Evolutionary conservation across 768 basidiomycete species (phyloP).

Genomic region (Strobilomyces dryophilus): DNA sequence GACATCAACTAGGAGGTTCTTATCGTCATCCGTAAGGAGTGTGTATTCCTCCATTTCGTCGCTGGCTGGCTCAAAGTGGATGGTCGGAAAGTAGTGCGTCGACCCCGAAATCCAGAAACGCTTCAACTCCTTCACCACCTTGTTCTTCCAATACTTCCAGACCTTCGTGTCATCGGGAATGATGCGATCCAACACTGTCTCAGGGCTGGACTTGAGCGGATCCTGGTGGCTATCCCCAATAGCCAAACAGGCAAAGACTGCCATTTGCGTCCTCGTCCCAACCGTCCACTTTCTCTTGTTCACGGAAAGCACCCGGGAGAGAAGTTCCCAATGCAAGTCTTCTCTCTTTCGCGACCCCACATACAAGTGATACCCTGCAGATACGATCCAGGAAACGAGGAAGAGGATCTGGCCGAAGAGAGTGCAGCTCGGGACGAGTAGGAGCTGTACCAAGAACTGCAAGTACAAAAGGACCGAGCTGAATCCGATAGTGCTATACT

Average conservation of each 20-base stretch:
- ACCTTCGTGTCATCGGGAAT: slow-evolving; percentile 28
- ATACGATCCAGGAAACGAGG: slow-evolving; percentile 26
- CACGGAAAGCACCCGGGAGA: slow-evolving; percentile 7
- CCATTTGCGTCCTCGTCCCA: slow-evolving; percentile 28
- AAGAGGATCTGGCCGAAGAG: slow-evolving; percentile 33
- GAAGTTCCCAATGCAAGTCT: slow-evolving; percentile 16
- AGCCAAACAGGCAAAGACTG: slow-evolving; percentile 24
- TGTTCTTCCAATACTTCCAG: slow-evolving; percentile 26
- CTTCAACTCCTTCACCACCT: slow-evolving; percentile 18
- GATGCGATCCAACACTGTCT: slow-evolving; percentile 9
- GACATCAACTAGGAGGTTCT: no score
- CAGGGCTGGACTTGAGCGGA: slow-evolving; percentile 1
- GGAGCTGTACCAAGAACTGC: slow-evolving; percentile 31
- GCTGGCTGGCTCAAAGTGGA: no score
- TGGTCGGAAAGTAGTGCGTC: no score
- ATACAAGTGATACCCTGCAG: slow-evolving; percentile 31
- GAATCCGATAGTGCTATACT: slow-evolving; percentile 16
- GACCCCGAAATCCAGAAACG: neutral
- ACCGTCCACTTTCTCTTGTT: slow-evolving; percentile 11
- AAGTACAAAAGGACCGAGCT: slow-evolving; percentile 23
- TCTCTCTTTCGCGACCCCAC: slow-evolving; percentile 31
- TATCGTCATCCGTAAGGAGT: no score
- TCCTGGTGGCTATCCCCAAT: slow-evolving; percentile 9
- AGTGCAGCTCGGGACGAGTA: slow-evolving; percentile 27
- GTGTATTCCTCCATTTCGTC: no score